phyloP scores from a whole-genome alignment of 805 yeast species.

The Isabelozyma pseudorhagii region DNA sequence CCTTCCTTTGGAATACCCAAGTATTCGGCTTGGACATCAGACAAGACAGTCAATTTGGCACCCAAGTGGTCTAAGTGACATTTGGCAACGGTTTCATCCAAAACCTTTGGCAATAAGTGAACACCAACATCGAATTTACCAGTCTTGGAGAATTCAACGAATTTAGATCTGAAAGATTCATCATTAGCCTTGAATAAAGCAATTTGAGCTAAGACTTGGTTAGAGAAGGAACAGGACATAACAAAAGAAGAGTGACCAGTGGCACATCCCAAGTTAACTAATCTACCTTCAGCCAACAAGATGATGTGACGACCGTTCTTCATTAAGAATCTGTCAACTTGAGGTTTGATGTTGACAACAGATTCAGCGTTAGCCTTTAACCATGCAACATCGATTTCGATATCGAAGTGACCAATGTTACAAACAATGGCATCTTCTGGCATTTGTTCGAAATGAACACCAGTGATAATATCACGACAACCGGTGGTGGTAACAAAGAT shows the following conservation, averaged over 20 bases:
- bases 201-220: constrained; percentile 98
- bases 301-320: constrained; percentile 88
- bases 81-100: constrained; percentile 98
- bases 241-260: constrained; percentile 99
- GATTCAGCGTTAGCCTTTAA: constrained; percentile 90
- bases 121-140: constrained; percentile 92
- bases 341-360: constrained; percentile 97
- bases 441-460: constrained; percentile 83
- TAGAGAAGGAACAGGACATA: constrained; percentile 99
- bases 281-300: constrained; percentile 98
- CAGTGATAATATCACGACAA: constrained; percentile 95
- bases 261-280: constrained; percentile 99
- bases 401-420: constrained; percentile 99
- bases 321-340: constrained; percentile 95
- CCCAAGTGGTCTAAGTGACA: constrained; percentile 94
- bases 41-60: constrained; percentile 76
- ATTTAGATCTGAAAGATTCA: constrained; percentile 70
- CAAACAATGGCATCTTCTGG: constrained; percentile 99
- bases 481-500: constrained; percentile 99
- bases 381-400: constrained; percentile 99
- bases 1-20: constrained; percentile 88
- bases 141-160: constrained; percentile 87
- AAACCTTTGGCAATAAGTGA: constrained; percentile 94
- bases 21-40: constrained; percentile 86
- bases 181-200: constrained; percentile 91